Percentiles rank a stretch among this genome's conserved stretches.
Conservation (phyloP, 2,329 filamentous ascomycete species). For the Epichloe sylvatica region DNA sequence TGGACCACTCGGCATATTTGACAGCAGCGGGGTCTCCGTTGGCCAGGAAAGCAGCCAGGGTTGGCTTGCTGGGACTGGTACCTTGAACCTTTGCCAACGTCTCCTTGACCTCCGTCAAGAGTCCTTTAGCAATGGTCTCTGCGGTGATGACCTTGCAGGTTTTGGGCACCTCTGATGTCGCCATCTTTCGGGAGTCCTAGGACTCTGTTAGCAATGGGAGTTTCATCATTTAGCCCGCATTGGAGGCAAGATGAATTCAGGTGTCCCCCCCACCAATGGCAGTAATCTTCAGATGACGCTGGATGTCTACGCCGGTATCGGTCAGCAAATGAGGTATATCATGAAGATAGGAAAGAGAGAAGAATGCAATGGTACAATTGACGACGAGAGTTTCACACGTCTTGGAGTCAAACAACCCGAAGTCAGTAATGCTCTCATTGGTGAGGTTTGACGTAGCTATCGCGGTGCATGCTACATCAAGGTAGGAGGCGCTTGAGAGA, state of each 20-base stretch:
- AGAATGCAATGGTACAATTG: neutral
- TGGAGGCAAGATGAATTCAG: neutral
- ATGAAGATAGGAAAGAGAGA: neutral
- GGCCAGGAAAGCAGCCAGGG: slow-evolving; percentile 80
- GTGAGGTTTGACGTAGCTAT: neutral
- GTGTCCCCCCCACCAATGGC: neutral
- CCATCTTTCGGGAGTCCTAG: slow-evolving; percentile 10
- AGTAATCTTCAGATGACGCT: neutral
- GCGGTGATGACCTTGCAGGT: slow-evolving; percentile 91
- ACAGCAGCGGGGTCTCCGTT: slow-evolving; percentile 81
- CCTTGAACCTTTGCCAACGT: slow-evolving; percentile 59
- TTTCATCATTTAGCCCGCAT: neutral
- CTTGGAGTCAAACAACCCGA: neutral
- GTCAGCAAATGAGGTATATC: neutral
- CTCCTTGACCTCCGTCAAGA: slow-evolving; percentile 65
- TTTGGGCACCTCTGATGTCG: slow-evolving; percentile 32
- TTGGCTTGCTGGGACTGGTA: slow-evolving; percentile 42
- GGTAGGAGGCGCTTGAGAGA: neutral
- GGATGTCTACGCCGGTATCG: neutral
- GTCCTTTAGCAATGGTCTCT: slow-evolving; percentile 68
- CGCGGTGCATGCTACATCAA: slow-evolving; percentile 1
- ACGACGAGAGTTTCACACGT: neutral
- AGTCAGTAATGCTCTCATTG: slow-evolving; percentile 1
- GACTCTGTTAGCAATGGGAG: neutral
- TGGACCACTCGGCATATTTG: slow-evolving; percentile 94